Base-by-base conservation (phyloP, 2,329 filamentous ascomycete genomes). In the Pyricularia grisea region DNA sequence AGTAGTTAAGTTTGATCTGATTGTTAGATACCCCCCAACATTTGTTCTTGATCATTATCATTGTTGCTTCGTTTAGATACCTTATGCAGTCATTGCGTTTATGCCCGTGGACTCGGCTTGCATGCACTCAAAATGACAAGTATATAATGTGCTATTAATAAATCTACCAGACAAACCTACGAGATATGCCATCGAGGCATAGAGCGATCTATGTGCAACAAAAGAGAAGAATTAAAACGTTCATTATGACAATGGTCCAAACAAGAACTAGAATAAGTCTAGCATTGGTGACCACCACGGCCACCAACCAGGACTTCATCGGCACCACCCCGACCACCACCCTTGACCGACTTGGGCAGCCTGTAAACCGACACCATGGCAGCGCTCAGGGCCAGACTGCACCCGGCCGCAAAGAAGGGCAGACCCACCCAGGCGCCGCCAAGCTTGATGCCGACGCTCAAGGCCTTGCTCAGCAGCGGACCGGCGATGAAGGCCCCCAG, bases 341-440 rank as follows among this genome's bases (percentile, higher is more conserved):
- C n/a, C 31, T 14, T 36, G 33, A 12, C 25, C 27, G 42, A 14
- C 66, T 17, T 42, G 23, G 66, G 66, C 66, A 75, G 66, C 65
- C 74, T 68, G 42, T 76, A 77, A 12, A 65, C 42, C 63, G 76
- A 78, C 10, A 81, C 70, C 1, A 80, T 72, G 1, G 68, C 58
- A 3, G 77, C 74, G 0, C 76, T 74, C 0, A 75, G 55, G 3
- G 72, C 23, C 0, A 78, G 78, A 64, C 82, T 73, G 1, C 73
- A 65, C 0, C 78, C 78, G 0, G 81, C 74, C 2, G 77, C 74
- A 14, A 83, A 71, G 68, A 82, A 87, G 0, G 84, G 84, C 71
- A 88, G 72, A 0, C 85, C 86, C 33, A 82, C 77, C 81, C 81
- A 85, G 0, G 72, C 68, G 0, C 81, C 84, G 0, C 84, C 85